Base-by-base conservation (phyloP, 768 basidiomycete genomes). In the Boletus rubroflammeus region DNA sequence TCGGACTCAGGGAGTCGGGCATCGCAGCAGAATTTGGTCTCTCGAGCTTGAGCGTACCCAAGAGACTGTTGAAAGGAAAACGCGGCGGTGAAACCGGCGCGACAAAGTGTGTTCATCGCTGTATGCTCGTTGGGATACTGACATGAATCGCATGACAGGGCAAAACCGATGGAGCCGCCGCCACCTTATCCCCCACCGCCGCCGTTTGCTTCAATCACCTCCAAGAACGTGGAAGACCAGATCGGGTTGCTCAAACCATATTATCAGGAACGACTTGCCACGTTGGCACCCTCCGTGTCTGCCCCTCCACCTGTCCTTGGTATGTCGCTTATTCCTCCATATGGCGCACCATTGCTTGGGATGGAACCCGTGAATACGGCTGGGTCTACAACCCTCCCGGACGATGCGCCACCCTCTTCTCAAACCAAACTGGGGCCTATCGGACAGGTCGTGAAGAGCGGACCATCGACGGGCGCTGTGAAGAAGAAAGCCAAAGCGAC, bases 1-100 rank as follows among this genome's bases (percentile, higher is more conserved):
- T 98, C 13, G 95, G 95, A 11, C 77, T 98, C 26, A 81, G 83
- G 47, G 93, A 90, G 64, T 74, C 93, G 41, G 95, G 94, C 29
- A 91, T 97, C 47, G 93, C 92, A 21, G 81, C 80, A 40, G 95
- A 97, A 64, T 78, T 89, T 47, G 91, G 90, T 14, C 74, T 96
- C 56, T 80, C 86, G 15, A 86, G 80, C 59, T 78, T 98, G 50
- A 81, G 78, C 17, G 80, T 96, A 34, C 95, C 95, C 10, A 86
- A 85, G 71, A 80, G 76, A 56, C 70, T 98, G 31, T 80, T 94
- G 68, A 83, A 81, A 65, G 79, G 83, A 54, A 86, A 85, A 72
- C 81, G 64, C 45, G 73, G 79, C 41, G 63, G 61, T 60, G 70
- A 54, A 60, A 74, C 76, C 26, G 60, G 72, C 38, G 56, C 75